Percentiles rank a stretch among this genome's conserved stretches.
phyloP scores from a whole-genome alignment of 441 rosid species.

The Hura crepitans region DNA sequence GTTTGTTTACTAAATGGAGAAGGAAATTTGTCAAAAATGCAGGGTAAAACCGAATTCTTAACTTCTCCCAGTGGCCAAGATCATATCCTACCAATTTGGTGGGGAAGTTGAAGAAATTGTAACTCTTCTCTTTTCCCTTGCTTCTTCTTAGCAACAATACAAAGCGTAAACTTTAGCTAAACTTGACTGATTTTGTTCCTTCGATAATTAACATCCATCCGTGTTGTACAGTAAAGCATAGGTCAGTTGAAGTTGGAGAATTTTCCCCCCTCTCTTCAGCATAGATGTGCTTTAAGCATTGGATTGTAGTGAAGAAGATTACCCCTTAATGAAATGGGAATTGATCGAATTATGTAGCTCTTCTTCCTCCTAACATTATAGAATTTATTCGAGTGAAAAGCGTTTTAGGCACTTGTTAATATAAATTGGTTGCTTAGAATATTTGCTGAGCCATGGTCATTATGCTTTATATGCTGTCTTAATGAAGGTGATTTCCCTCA shows the following conservation, averaged over 20 bases:
- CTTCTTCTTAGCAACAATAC: too few relatives aligned
- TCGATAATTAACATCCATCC: not conserved
- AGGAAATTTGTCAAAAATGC: too few relatives aligned
- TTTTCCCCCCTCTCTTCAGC: not conserved
- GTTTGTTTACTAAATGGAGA: too few relatives aligned
- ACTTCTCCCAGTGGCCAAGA: too few relatives aligned
- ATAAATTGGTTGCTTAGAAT: not conserved
- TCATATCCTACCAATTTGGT: too few relatives aligned
- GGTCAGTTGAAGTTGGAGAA: not conserved
- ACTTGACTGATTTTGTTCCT: not conserved
- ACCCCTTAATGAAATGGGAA: not conserved
- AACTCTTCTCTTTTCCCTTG: too few relatives aligned
- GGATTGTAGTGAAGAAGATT: not conserved
- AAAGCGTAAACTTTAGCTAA: not conserved
- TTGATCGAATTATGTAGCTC: not conserved
- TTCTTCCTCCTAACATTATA: not conserved
- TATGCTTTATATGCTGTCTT: slow-evolving; percentile 9
- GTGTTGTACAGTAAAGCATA: not conserved
- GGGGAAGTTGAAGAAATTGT: too few relatives aligned
- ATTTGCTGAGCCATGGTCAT: not conserved
- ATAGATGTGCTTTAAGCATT: not conserved
- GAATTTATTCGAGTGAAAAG: not conserved
- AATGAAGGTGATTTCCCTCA: slow-evolving; percentile 15
- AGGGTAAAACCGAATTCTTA: too few relatives aligned
- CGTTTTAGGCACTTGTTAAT: not conserved